These are phyloP conservation scores for Neofusicoccum laricinum DNA, from an alignment of 2,329 filamentous ascomycete species.

Conservation along the genomic window DNA sequence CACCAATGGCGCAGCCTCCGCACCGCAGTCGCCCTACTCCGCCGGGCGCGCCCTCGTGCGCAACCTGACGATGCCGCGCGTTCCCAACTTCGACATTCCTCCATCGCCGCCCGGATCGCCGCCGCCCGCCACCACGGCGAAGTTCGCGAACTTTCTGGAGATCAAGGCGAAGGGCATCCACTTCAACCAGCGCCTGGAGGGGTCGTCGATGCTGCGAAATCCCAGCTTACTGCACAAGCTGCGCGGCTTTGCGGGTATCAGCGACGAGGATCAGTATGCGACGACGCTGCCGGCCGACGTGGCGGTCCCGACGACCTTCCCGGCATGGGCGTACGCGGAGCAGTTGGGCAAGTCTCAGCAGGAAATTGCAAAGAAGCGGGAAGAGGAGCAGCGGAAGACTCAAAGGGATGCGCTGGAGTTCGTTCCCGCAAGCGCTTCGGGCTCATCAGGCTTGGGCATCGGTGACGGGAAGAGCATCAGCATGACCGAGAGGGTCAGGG, in stretches of 20 bases:
- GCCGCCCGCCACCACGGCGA: conserved; percentile 53
- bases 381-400: conserved; percentile 27
- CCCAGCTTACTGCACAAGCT: conserved; percentile 71
- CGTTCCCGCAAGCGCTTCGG: conserved; percentile 28
- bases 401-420: conserved; percentile 34
- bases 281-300: conserved; percentile 51
- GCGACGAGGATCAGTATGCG: conserved; percentile 60
- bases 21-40: conserved; percentile 62
- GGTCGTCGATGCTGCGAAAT: conserved; percentile 66
- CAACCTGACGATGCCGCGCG: conserved; percentile 69
- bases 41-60: conserved; percentile 62
- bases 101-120: conserved; percentile 63
- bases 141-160: conserved; percentile 70
- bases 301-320: conserved; percentile 40
- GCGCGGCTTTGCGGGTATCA: conserved; percentile 63
- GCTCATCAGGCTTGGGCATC: conserved; percentile 19
- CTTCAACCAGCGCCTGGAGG: conserved; percentile 72
- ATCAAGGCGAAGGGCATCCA: conserved; percentile 75
- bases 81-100: conserved; percentile 72
- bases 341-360: conserved; percentile 41
- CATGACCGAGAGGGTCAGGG: conserved; percentile 14
- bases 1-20: conserved; percentile 21
- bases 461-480: not conserved
- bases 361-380: conserved; percentile 31
- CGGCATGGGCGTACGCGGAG: conserved; percentile 43